phyloP scores from a whole-genome alignment of 2,329 filamentous ascomycete species.

The Colletotrichum brevisporum region DNA sequence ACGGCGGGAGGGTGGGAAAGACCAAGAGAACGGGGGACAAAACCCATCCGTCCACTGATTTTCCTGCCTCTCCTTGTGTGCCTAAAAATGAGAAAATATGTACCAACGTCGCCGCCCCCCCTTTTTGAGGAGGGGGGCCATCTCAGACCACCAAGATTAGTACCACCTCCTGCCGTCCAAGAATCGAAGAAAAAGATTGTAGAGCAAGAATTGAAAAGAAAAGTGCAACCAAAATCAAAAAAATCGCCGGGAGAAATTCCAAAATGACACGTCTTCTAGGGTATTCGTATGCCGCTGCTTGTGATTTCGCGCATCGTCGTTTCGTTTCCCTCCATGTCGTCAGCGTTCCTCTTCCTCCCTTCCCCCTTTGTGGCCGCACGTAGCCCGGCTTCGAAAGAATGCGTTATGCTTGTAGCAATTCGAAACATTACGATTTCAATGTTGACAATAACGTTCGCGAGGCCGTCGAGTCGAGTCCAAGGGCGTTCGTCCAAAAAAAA shows the following conservation, averaged over 20 bases:
- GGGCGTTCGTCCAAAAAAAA: background rate
- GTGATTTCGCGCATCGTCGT: background rate
- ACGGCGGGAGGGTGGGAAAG: background rate
- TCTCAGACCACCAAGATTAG: conserved; percentile 1
- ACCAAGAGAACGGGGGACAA: background rate
- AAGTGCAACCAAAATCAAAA: background rate
- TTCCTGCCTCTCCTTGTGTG: background rate
- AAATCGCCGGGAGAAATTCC: background rate
- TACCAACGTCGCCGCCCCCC: background rate
- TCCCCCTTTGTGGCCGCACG: too few species aligned
- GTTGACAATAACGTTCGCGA: too few species aligned
- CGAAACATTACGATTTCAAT: too few species aligned
- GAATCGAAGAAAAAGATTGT: conserved; percentile 27
- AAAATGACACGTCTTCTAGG: conserved; percentile 17
- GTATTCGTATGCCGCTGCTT: conserved; percentile 39
- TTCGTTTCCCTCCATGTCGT: background rate
- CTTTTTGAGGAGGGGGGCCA: too few species aligned
- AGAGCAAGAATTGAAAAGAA: background rate
- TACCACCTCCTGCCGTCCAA: conserved; percentile 3
- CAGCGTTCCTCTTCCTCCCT: background rate
- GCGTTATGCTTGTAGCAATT: too few species aligned
- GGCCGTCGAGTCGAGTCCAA: too few species aligned
- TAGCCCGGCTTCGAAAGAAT: too few species aligned
- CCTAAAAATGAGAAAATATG: background rate
- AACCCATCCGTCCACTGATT: background rate